Evolutionary conservation across 192 early-diverging fungal genomes (phyloP), one percentile per base, ranked within the genome.

Genomic region (Linnemannia elongata): DNA sequence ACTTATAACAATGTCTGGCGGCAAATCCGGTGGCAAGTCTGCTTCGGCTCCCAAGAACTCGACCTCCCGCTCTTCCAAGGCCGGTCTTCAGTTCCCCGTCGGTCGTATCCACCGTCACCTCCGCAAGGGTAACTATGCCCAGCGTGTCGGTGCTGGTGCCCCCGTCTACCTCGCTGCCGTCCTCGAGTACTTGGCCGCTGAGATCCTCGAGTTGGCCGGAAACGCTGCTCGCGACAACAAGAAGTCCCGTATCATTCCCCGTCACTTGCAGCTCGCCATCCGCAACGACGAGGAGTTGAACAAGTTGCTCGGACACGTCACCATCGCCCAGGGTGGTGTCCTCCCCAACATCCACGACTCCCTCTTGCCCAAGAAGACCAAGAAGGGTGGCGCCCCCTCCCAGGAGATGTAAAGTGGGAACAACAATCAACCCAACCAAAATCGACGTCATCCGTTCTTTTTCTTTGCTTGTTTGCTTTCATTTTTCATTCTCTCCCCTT

Each of bases 21-120:
- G 93, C 79, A 94, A 94, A 90, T 93, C 93, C 78, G 94, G 94
- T 89, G 94, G 94, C 84, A 95, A 95, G 89, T 92, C 94, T 90
- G 91, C 91, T 87, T 87, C 89, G 66, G 84, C 90, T 74, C 88
- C 91, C 88, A 93, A 92, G 95, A 92, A 82, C 86, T 92, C 82
- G 85, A 88, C 86, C 80, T 89, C 91, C 72, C 94, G 97, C 82
- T 97, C 97, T 49, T 90, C 94, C 88, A 95, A 95, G 89, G 97
- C 97, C 83, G 97, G 97, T 90, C 95, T 97, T 86, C 96, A 97
- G 90, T 98, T 98, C 95, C 97, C 97, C 82, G 97, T 97, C 85
- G 97, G 97, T 88, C 97, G 97, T 96, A 95, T 98, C 90, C 97
- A 98, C 92, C 96, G 97, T 94, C 93, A 97, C 76, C 93, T 98